A percentile compares a stretch with the other conserved stretches of the same genome.
Conservation (phyloP, 1,139 yeast genomes). For the Hyphopichia burtonii region DNA sequence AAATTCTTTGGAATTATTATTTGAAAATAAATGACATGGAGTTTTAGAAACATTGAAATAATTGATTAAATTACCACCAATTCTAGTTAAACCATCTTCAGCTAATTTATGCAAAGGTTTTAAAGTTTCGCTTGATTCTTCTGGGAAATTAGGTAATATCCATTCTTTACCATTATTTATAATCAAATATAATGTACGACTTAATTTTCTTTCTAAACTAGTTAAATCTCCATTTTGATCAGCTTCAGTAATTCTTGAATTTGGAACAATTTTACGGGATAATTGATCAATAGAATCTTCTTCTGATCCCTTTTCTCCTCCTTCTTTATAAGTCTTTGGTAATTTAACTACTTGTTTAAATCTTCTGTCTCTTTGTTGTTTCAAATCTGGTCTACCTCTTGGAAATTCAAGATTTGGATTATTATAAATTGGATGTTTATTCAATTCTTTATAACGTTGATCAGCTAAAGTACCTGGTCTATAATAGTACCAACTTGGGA, state of each 20-base stretch:
- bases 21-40: constrained; percentile 68
- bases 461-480: constrained; percentile 89
- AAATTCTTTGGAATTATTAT: constrained; percentile 48
- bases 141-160: constrained; percentile 73
- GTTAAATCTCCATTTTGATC: constrained; percentile 60
- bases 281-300: constrained; percentile 47
- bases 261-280: constrained; percentile 68
- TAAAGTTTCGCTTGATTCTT: constrained; percentile 24
- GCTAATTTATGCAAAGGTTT: constrained; percentile 71
- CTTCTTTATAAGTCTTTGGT: constrained; percentile 55
- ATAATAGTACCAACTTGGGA: constrained; percentile 91
- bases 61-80: constrained; percentile 77
- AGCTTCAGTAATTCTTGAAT: constrained; percentile 74
- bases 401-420: constrained; percentile 78
- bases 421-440: constrained; percentile 69
- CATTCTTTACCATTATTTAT: constrained; percentile 54
- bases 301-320: constrained; percentile 38
- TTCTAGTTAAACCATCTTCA: constrained; percentile 63
- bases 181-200: constrained; percentile 76
- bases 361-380: constrained; percentile 86
- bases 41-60: constrained; percentile 88
- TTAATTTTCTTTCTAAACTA: constrained; percentile 75
- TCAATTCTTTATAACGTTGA: constrained; percentile 73
- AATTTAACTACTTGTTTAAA: constrained; percentile 70
- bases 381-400: constrained; percentile 81